These are phyloP conservation scores for Globisporangium recalcitrans DNA, from an alignment of 352 stramenopile genomes.

Conservation along the genomic window DNA sequence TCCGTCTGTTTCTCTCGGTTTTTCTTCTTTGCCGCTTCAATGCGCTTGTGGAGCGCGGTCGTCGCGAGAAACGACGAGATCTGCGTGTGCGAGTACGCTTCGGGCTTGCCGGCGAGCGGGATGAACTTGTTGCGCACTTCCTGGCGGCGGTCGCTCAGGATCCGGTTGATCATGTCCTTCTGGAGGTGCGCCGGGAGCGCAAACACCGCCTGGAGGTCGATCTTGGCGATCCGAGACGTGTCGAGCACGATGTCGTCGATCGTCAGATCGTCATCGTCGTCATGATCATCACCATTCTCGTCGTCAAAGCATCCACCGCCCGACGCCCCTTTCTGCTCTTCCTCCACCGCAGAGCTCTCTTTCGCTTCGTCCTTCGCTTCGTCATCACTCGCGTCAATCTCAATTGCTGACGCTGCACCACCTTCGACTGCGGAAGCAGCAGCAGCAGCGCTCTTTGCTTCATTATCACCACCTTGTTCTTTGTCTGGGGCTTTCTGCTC, in stretches of 20 bases:
- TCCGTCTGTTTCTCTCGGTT: constrained; percentile 29
- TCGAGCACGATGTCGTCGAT: constrained; percentile 61
- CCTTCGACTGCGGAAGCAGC: neutral
- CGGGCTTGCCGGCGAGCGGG: constrained; percentile 90
- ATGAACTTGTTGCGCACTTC: constrained; percentile 95
- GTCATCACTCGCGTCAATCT: constrained; percentile 2
- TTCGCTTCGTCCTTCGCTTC: constrained; percentile 6
- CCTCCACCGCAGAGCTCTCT: neutral
- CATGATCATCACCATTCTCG: constrained; percentile 1
- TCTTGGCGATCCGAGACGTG: constrained; percentile 46
- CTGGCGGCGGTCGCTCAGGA: constrained; percentile 82
- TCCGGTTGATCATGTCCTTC: constrained; percentile 91
- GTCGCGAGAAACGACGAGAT: constrained; percentile 94
- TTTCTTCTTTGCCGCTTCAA: constrained; percentile 60
- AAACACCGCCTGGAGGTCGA: constrained; percentile 87
- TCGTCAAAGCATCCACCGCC: neutral
- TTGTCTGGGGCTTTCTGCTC: neutral
- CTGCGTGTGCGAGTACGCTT: constrained; percentile 94
- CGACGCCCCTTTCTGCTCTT: neutral
- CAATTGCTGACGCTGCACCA: constrained; percentile 4
- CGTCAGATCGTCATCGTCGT: constrained; percentile 36
- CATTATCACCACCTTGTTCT: constrained; percentile 1
- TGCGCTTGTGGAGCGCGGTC: constrained; percentile 85
- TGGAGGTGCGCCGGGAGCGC: constrained; percentile 84
- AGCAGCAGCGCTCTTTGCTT: neutral